Conservation (phyloP, 345 rosid species). For the Melaleuca alternifolia region DNA sequence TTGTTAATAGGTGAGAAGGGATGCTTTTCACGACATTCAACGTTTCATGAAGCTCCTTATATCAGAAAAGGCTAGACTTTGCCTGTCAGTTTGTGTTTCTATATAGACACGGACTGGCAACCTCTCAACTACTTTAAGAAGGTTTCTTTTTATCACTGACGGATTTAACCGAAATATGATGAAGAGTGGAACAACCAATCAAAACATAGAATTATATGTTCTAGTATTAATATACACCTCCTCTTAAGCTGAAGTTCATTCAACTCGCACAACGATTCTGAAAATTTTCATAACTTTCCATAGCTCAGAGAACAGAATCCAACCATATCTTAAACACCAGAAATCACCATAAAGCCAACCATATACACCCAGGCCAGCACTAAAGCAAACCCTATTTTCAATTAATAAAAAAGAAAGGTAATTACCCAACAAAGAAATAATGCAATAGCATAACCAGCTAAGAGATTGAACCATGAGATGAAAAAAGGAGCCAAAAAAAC, state of each 20-base stretch:
- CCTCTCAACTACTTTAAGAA: background rate
- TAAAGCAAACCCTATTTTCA: background rate
- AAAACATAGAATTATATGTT: background rate
- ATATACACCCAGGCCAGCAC: background rate
- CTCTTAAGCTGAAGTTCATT: background rate
- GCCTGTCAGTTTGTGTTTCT: background rate
- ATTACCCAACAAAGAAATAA: background rate
- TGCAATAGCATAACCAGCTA: background rate
- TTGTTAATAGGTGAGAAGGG: background rate
- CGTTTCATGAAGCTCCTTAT: background rate
- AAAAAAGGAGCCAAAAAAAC: background rate
- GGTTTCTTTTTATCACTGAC: background rate
- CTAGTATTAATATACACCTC: background rate
- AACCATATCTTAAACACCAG: background rate
- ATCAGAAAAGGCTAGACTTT: background rate
- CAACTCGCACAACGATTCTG: background rate
- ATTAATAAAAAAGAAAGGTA: background rate
- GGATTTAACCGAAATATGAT: background rate
- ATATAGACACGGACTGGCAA: background rate
- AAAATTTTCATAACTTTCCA: background rate
- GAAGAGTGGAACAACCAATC: background rate
- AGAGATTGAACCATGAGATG: background rate
- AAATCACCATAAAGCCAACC: background rate
- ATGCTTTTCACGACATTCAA: background rate
- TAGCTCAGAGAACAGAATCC: background rate